These are phyloP conservation scores for Hypomontagnella monticulosa DNA, from an alignment of 495 filamentous ascomycete species.

Conservation along the genomic window DNA sequence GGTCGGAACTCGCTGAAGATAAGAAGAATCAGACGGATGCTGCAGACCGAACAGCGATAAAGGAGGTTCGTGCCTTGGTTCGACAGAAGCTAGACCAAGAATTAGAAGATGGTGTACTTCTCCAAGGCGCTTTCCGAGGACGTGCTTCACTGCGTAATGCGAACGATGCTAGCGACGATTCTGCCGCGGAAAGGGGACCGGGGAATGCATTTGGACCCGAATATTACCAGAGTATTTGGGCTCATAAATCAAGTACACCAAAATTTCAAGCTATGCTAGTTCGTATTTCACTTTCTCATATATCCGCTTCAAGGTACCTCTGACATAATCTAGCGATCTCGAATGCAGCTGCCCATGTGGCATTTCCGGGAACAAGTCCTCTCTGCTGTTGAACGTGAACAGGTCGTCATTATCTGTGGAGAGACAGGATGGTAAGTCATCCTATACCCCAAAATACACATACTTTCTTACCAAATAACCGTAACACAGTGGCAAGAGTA, in stretches of 20 bases:
- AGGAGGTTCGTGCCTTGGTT: slow-evolving; percentile 68
- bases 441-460: not conserved
- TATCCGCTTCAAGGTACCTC: not conserved
- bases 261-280: slow-evolving; percentile 68
- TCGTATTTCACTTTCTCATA: slow-evolving; percentile 20
- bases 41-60: slow-evolving; percentile 70
- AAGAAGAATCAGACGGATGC: slow-evolving; percentile 75
- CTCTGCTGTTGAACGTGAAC: slow-evolving; percentile 73
- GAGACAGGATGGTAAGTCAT: slow-evolving; percentile 85
- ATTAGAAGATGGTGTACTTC: slow-evolving; percentile 76
- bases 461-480: slow-evolving; percentile 26
- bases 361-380: slow-evolving; percentile 80
- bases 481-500: slow-evolving; percentile 80
- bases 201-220: slow-evolving; percentile 40
- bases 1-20: slow-evolving; percentile 75
- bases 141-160: slow-evolving; percentile 60
- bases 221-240: slow-evolving; percentile 72
- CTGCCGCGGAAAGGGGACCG: slow-evolving; percentile 49
- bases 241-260: slow-evolving; percentile 68
- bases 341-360: slow-evolving; percentile 89
- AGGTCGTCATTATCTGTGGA: slow-evolving; percentile 89
- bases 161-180: slow-evolving; percentile 56
- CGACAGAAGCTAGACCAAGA: slow-evolving; percentile 65
- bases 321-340: slow-evolving; percentile 52
- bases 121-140: slow-evolving; percentile 76